These are phyloP conservation scores for Panaeolus papilionaceus DNA, from an alignment of 768 basidiomycete genomes.

Conservation along the genomic window DNA sequence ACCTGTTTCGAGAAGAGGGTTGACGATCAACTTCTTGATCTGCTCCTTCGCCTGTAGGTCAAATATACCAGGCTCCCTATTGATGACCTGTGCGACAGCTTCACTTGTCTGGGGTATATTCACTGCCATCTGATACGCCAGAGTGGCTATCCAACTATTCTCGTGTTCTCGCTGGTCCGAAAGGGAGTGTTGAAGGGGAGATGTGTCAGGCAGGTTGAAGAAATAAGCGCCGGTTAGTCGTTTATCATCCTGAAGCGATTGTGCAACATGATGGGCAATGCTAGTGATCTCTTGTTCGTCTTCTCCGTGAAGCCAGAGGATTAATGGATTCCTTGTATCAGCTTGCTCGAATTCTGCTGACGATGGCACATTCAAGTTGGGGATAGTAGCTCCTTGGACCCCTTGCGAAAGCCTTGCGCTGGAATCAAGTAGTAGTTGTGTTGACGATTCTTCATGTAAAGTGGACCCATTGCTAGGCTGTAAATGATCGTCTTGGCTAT, in stretches of 20 bases:
- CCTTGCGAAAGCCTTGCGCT: too few relatives aligned
- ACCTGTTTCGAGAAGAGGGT: background rate
- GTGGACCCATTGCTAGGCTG: too few relatives aligned
- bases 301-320: background rate
- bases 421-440: too few relatives aligned
- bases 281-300: background rate
- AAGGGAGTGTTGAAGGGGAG: background rate
- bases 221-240: background rate
- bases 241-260: background rate
- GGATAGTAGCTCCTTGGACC: too few relatives aligned
- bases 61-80: background rate
- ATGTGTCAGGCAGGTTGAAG: background rate
- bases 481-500: background rate
- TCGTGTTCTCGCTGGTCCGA: background rate
- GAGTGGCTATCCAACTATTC: background rate
- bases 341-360: background rate
- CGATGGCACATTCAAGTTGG: background rate
- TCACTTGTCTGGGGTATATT: background rate
- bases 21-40: background rate
- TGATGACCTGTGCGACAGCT: background rate
- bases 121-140: background rate
- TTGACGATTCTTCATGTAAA: too few relatives aligned
- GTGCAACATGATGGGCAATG: background rate
- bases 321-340: background rate
- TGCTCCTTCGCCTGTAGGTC: background rate